phyloP scores from a whole-genome alignment of 441 rosid genomes.

The Euphorbia celastroides region DNA sequence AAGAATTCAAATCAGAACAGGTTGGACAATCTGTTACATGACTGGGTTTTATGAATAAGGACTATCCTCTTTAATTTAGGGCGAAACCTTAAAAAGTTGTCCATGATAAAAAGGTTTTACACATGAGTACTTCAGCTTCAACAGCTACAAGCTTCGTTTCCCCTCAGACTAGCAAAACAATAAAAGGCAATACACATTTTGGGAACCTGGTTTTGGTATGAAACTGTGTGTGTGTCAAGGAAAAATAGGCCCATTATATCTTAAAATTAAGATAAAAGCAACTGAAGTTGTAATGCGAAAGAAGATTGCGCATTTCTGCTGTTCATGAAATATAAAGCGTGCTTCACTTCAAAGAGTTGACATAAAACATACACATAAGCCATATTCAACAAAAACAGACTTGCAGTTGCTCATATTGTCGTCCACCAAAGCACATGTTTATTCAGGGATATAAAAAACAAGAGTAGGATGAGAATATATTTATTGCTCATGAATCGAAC shows the following conservation, averaged over 20 bases:
- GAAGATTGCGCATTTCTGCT: background rate
- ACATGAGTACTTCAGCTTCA: background rate
- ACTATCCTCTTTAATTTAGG: background rate
- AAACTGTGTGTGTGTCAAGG: background rate
- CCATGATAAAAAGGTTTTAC: background rate
- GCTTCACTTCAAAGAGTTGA: background rate
- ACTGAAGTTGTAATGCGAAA: background rate
- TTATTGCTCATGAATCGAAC: slow-evolving; percentile 2
- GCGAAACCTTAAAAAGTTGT: background rate
- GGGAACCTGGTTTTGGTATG: background rate
- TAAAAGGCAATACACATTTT: background rate
- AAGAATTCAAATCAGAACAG: background rate
- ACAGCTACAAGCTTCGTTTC: background rate
- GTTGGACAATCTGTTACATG: background rate
- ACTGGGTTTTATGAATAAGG: background rate
- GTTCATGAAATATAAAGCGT: background rate
- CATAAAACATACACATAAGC: slow-evolving; percentile 2
- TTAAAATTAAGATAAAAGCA: background rate
- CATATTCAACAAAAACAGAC: background rate
- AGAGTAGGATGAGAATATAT: slow-evolving; percentile 6
- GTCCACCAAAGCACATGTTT: background rate
- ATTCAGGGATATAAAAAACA: background rate
- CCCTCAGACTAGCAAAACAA: background rate
- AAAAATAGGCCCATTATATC: no score
- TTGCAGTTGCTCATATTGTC: background rate